Percentiles rank a stretch among this genome's conserved stretches.
phyloP scores from a whole-genome alignment of 352 stramenopile genomes.

The Elongisporangium prolatum region DNA sequence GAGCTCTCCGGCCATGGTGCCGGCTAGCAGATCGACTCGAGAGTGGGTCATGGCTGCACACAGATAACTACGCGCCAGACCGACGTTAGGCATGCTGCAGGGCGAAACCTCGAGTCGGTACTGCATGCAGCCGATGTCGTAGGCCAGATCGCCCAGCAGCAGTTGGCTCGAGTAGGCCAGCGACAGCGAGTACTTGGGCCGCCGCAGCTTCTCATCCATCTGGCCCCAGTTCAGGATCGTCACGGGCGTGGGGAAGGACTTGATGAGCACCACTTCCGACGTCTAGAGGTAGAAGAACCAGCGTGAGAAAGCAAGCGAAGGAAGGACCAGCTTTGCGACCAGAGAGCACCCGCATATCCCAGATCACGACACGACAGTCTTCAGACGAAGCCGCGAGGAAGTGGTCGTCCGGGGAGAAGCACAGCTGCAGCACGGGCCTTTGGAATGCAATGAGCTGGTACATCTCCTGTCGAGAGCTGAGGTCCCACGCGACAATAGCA shows the following conservation, averaged over 20 bases:
- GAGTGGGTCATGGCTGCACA: constrained; percentile 51
- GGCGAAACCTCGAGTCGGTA: constrained; percentile 65
- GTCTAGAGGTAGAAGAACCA: constrained; percentile 29
- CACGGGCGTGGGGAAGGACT: constrained; percentile 54
- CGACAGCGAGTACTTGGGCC: constrained; percentile 60
- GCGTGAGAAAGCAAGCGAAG: background rate
- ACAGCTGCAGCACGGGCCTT: constrained; percentile 54
- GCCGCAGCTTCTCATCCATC: constrained; percentile 61
- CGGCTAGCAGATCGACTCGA: constrained; percentile 54
- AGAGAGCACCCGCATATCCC: constrained; percentile 60
- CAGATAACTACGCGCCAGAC: constrained; percentile 62
- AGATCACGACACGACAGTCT: constrained; percentile 65
- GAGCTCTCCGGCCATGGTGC: constrained; percentile 73
- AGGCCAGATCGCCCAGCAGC: constrained; percentile 52
- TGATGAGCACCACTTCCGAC: constrained; percentile 62
- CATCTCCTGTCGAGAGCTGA: constrained; percentile 30
- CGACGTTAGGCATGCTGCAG: constrained; percentile 71
- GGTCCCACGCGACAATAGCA: constrained; percentile 45
- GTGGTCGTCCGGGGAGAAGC: constrained; percentile 74
- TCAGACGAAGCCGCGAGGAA: constrained; percentile 64
- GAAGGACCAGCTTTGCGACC: background rate
- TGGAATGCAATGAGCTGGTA: constrained; percentile 60
- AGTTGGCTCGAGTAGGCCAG: constrained; percentile 71
- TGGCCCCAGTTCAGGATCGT: constrained; percentile 68
- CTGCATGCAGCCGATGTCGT: constrained; percentile 75